phyloP scores from a whole-genome alignment of 1,284 basidiomycete genomes.

The Porodaedalea pini region DNA sequence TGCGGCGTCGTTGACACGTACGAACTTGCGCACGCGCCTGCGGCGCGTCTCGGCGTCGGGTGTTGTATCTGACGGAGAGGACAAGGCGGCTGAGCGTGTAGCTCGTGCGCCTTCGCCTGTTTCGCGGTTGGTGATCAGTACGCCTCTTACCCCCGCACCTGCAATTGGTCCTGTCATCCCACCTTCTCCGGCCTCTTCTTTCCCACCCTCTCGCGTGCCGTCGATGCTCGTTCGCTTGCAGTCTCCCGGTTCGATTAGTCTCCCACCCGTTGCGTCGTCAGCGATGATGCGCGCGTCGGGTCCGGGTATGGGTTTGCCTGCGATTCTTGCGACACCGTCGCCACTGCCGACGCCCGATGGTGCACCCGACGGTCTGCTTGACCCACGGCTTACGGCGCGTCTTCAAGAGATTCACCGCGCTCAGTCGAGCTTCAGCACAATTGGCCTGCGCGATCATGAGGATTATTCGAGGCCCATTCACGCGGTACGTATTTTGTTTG shows the following conservation, averaged over 20 bases:
- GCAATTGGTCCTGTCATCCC: background rate
- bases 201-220: background rate
- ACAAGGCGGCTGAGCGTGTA: background rate
- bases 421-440: conserved; percentile 33
- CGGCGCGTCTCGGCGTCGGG: background rate
- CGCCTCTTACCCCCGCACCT: background rate
- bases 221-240: background rate
- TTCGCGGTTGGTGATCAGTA: background rate
- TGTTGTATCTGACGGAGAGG: background rate
- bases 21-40: background rate
- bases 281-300: conserved; percentile 3
- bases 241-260: conserved; percentile 2
- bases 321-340: conserved; percentile 29
- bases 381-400: conserved; percentile 30
- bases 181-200: background rate
- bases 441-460: conserved; percentile 41
- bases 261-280: conserved; percentile 7
- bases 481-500: conserved; percentile 32
- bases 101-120: conserved; percentile 6
- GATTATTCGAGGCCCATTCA: conserved; percentile 44
- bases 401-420: conserved; percentile 22
- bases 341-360: conserved; percentile 30
- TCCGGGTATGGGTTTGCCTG: background rate
- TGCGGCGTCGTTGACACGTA: conserved; percentile 3
- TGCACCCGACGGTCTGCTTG: conserved; percentile 40